phyloP scores from a whole-genome alignment of 176 grass and related monocot species.

The Guadua angustifolia region DNA sequence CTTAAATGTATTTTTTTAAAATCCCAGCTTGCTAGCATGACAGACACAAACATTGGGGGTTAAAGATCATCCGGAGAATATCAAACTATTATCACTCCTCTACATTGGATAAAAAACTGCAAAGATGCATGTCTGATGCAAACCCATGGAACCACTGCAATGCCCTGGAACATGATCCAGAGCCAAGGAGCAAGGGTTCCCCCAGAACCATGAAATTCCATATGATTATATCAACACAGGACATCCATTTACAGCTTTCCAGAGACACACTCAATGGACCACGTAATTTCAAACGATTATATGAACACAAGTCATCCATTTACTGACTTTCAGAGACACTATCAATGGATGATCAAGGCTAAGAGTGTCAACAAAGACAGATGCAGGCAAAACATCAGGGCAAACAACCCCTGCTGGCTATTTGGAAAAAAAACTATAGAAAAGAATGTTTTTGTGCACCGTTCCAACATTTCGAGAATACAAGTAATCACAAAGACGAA shows the following conservation, averaged over 20 bases:
- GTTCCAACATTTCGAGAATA: slow-evolving; percentile 43
- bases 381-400: not conserved
- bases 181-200: not conserved
- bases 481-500: slow-evolving; percentile 10
- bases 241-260: slow-evolving; percentile 45
- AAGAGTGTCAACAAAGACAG: not conserved
- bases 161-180: not conserved
- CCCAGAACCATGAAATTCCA: slow-evolving; percentile 34
- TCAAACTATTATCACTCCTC: no score
- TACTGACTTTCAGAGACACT: slow-evolving; percentile 39
- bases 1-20: no score
- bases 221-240: slow-evolving; percentile 40
- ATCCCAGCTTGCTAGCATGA: not conserved
- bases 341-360: slow-evolving; percentile 13
- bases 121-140: no score
- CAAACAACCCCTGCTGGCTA: slow-evolving; percentile 22
- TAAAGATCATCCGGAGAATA: no score
- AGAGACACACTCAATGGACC: not conserved
- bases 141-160: not conserved
- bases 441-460: slow-evolving; percentile 51
- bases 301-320: slow-evolving; percentile 22
- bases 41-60: no score
- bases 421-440: slow-evolving; percentile 24
- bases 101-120: no score
- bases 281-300: slow-evolving; percentile 42